These are phyloP conservation scores for Mallotus repandus DNA, from an alignment of 441 rosid genomes.

Conservation along the genomic window DNA sequence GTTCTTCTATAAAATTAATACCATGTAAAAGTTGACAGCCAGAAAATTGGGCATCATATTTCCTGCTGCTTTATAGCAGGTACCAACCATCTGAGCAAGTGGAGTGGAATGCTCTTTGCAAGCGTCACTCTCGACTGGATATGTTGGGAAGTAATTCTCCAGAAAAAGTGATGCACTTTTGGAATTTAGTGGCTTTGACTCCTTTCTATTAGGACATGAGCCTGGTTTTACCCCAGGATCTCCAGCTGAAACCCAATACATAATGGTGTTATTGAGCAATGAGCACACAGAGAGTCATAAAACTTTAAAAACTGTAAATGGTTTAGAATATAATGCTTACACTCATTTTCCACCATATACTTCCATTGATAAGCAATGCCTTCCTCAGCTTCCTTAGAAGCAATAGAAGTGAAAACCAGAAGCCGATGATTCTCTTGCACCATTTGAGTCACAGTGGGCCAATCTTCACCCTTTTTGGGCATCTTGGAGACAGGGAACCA, in stretches of 20 bases:
- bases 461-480: slow-evolving; percentile 87
- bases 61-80: slow-evolving; percentile 81
- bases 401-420: slow-evolving; percentile 83
- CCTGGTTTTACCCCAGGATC: slow-evolving; percentile 87
- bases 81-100: slow-evolving; percentile 74
- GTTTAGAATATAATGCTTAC: slow-evolving; percentile 37
- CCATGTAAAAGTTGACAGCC: slow-evolving; percentile 97
- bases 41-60: slow-evolving; percentile 77
- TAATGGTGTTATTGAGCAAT: slow-evolving; percentile 10
- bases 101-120: slow-evolving; percentile 89
- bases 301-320: background rate
- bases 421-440: slow-evolving; percentile 75
- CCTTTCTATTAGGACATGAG: slow-evolving; percentile 86
- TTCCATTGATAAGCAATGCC: slow-evolving; percentile 95
- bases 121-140: slow-evolving; percentile 75
- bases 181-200: slow-evolving; percentile 64
- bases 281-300: background rate
- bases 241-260: slow-evolving; percentile 63
- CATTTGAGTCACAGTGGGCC: slow-evolving; percentile 89
- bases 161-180: slow-evolving; percentile 69
- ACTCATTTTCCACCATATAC: slow-evolving; percentile 81
- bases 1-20: slow-evolving; percentile 27
- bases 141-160: slow-evolving; percentile 88
- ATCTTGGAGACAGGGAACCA: slow-evolving; percentile 82
- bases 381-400: slow-evolving; percentile 93